Base-by-base conservation (phyloP, 345 rosid species). In the Eutrema japonicum region DNA sequence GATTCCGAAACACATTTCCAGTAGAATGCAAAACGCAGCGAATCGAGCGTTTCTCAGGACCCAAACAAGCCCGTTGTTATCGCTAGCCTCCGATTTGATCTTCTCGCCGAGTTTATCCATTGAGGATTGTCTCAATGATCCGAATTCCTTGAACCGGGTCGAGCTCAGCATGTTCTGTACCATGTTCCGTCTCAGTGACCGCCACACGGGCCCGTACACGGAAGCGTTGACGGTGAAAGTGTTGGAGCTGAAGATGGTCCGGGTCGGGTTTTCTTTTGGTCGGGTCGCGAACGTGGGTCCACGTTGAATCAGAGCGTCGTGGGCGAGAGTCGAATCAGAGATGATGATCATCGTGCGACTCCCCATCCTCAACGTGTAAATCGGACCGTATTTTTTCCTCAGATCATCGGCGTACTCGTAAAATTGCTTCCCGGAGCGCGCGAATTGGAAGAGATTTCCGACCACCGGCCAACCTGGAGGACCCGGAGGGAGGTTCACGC, bases 141-240 rank as follows among this genome's bases (percentile, higher is more conserved):
- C 83, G 68, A 94, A 94, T 82, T 83, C 98, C 66, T 76, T 91
- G 7, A 94, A 71, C 78, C 88, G 73, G 59, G 59, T 77, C 2
- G 98, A 83, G 72, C 88, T 83, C 2, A 94, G 81, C 97, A 94
- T 94, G 70, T 93, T 93, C 68, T 89, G 96, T 41, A 91, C 98
- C 98, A 94, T 85, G 85, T 94, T 94, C 7, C 88, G 83, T 59
- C 98, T 73, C 32, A 94, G 65, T 0, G 98, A 94, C 35, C 97
- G 78, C 98, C 98, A 94, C 32, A 85, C 90, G 0, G 96, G 86
- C 0, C 98, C 98, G 74, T 89, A 84, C 33, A 83, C 62, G 3
- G 98, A 87, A 0, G 98, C 96, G 43, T 94, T 94, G 18, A 94
- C 97, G 6, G 95, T 91, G 85, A 89, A 91, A 75, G 91, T 91